A percentile compares a stretch with the other conserved stretches of the same genome.
These are phyloP conservation scores for Erythrobasidium hasegawianum DNA, from an alignment of 1,284 basidiomycete species.

Conservation along the genomic window DNA sequence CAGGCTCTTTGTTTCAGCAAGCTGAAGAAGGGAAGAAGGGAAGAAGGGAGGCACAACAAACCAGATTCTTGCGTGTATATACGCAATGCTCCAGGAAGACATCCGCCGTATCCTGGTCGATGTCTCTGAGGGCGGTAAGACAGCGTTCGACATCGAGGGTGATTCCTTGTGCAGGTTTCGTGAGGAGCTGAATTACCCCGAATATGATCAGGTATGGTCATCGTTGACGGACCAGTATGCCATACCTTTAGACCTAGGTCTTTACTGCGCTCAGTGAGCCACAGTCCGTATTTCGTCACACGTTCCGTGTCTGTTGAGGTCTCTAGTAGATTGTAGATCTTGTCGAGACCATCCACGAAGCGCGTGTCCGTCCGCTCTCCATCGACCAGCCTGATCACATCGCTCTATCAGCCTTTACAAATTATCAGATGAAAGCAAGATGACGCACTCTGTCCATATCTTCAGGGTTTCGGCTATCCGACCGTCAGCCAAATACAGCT, in stretches of 20 bases:
- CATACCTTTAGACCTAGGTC: constrained; percentile 68
- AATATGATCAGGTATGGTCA: constrained; percentile 45
- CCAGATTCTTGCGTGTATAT: not conserved
- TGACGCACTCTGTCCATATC: constrained; percentile 64
- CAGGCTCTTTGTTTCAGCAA: not conserved
- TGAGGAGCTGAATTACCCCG: constrained; percentile 50
- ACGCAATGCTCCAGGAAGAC: constrained; percentile 64
- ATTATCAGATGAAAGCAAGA: too few species aligned
- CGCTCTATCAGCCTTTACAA: not conserved
- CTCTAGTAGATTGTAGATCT: constrained; percentile 64
- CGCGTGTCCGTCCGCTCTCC: constrained; percentile 63
- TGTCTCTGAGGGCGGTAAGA: constrained; percentile 47
- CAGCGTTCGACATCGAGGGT: constrained; percentile 53
- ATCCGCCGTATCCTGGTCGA: constrained; percentile 56
- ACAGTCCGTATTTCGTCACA: constrained; percentile 70
- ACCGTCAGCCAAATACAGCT: constrained; percentile 60
- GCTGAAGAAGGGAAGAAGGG: not conserved
- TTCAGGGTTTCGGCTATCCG: constrained; percentile 63
- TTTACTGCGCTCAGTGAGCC: constrained; percentile 68
- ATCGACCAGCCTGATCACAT: constrained; percentile 61
- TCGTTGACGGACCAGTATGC: constrained; percentile 14
- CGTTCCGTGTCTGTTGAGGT: constrained; percentile 60
- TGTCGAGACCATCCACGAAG: constrained; percentile 64
- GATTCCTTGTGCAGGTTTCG: constrained; percentile 56
- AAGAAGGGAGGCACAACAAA: not conserved